Evolutionary conservation across 2,329 filamentous ascomycete genomes (phyloP).

Genomic region (Alternaria metachromatica): DNA sequence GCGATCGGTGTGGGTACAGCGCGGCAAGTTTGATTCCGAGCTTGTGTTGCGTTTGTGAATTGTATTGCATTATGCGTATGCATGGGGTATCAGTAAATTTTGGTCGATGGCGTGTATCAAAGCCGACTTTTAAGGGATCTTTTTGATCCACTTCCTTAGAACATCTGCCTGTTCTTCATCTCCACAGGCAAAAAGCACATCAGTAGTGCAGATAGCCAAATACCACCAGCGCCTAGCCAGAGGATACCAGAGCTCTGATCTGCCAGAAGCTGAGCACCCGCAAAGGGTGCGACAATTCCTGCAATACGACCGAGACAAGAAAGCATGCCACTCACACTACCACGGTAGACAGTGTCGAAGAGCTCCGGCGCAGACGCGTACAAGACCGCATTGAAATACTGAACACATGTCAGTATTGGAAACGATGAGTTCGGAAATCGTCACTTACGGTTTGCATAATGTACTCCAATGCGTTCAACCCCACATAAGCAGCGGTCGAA

Average conservation of each 20-base stretch:
- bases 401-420: neutral
- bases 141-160: conserved; percentile 14
- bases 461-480: conserved; percentile 39
- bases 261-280: conserved; percentile 31
- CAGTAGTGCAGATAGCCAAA: conserved; percentile 36
- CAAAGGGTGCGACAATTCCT: conserved; percentile 39
- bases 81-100: neutral
- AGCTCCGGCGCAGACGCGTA: conserved; percentile 40
- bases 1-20: neutral
- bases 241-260: conserved; percentile 34
- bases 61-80: neutral
- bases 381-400: conserved; percentile 41
- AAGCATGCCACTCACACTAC: conserved; percentile 39
- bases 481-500: conserved; percentile 34
- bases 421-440: rapidly evolving
- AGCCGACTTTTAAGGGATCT: neutral
- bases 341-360: conserved; percentile 39
- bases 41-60: neutral
- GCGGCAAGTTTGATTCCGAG: neutral
- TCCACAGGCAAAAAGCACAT: conserved; percentile 41
- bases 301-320: conserved; percentile 37
- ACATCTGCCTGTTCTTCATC: conserved; percentile 42
- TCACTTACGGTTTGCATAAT: conserved; percentile 40
- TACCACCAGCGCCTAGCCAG: conserved; percentile 39
- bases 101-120: neutral